Conservation (phyloP, 345 rosid species). For the Pseudoturritis turrita region DNA sequence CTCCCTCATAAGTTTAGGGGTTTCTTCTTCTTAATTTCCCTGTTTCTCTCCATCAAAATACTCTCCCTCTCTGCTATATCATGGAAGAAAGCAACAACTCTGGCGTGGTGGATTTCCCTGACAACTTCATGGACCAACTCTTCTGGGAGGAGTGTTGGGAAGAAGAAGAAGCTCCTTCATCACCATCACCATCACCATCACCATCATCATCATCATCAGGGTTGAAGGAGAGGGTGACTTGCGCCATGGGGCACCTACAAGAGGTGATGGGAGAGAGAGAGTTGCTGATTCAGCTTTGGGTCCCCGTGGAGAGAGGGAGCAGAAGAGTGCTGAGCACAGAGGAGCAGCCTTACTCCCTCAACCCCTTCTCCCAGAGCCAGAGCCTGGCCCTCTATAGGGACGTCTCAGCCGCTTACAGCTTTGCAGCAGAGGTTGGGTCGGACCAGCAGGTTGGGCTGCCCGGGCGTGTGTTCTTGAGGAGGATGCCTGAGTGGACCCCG, state of each 20-base stretch:
- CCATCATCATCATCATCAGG: conserved; percentile 22
- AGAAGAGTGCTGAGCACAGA: conserved; percentile 58
- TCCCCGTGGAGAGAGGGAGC: conserved; percentile 57
- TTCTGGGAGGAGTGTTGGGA: conserved; percentile 13
- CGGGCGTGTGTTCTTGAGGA: conserved; percentile 70
- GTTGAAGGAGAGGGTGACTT: conserved; percentile 47
- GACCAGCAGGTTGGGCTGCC: conserved; percentile 64
- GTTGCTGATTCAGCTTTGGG: conserved; percentile 75
- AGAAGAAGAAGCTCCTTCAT: not conserved
- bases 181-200: conserved; percentile 10
- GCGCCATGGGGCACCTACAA: conserved; percentile 49
- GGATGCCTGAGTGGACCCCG: conserved; percentile 85
- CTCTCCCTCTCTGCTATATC: not conserved
- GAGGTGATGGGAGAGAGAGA: conserved; percentile 51
- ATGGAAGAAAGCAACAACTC: conserved; percentile 30
- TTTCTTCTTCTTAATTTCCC: not conserved
- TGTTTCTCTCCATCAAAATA: not conserved
- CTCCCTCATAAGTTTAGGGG: not conserved
- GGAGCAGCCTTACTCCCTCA: conserved; percentile 63
- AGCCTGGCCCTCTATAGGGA: conserved; percentile 57
- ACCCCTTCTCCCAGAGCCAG: conserved; percentile 36
- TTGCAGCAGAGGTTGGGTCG: conserved; percentile 66
- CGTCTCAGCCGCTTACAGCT: conserved; percentile 51
- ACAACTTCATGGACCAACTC: conserved; percentile 25
- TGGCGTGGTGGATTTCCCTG: conserved; percentile 13